These are phyloP conservation scores for Leucoagaricus sp. DNA, from an alignment of 1,284 basidiomycete species.

Conservation along the genomic window DNA sequence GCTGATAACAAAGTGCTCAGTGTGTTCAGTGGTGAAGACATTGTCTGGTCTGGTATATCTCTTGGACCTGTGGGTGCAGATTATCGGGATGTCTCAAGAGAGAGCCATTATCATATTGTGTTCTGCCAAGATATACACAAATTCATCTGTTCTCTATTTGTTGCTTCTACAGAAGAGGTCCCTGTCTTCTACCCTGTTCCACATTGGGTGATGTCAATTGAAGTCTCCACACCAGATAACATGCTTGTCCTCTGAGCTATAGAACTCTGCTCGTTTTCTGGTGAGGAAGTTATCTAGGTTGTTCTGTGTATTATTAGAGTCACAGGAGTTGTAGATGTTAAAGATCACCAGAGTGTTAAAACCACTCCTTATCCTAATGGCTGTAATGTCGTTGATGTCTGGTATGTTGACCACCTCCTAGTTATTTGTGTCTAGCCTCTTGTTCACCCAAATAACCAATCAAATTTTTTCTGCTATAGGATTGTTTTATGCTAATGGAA, in stretches of 20 bases:
- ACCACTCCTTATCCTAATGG: conserved; percentile 20
- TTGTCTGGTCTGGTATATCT: conserved; percentile 35
- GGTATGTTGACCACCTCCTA: conserved; percentile 23
- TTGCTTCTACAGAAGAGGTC: conserved; percentile 35
- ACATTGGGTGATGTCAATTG: conserved; percentile 50
- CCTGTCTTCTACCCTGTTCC: conserved; percentile 37
- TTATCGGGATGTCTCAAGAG: conserved; percentile 30
- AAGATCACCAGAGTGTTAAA: conserved; percentile 21
- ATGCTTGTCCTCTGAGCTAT: conserved; percentile 3
- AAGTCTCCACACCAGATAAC: conserved; percentile 45
- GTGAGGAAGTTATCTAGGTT: conserved; percentile 10
- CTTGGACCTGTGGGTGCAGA: conserved; percentile 20
- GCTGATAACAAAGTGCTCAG: background rate
- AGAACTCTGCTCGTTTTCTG: background rate
- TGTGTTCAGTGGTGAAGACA: conserved; percentile 24
- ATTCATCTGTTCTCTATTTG: conserved; percentile 17
- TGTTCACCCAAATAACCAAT: conserved; percentile 29
- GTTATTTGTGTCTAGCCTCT: conserved; percentile 20
- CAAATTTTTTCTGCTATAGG: conserved; percentile 7
- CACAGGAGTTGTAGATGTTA: conserved; percentile 31
- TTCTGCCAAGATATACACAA: conserved; percentile 25
- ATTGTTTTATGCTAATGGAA: conserved; percentile 15
- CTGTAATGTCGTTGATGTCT: conserved; percentile 25
- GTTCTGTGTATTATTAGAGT: conserved; percentile 13
- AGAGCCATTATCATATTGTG: conserved; percentile 30